A percentile compares a stretch with the other conserved stretches of the same genome.
Conservation (phyloP, 2,329 filamentous ascomycete species). For the Xylariales sp. region DNA sequence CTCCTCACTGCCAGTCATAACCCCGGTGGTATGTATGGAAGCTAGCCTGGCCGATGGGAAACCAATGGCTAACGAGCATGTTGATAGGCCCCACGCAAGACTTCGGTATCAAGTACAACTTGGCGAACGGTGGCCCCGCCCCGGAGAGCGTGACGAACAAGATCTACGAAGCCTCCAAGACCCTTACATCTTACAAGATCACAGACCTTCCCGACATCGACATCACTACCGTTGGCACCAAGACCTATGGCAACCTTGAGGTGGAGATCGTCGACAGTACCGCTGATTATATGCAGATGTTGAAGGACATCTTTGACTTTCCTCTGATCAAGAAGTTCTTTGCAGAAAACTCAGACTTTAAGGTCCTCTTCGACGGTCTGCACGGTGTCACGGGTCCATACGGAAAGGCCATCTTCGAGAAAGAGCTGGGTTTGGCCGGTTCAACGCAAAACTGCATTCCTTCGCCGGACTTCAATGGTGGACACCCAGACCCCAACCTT, state of each 20-base stretch:
- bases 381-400: slow-evolving; percentile 95
- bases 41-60: neutral
- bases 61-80: slow-evolving; percentile 8
- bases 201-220: slow-evolving; percentile 83
- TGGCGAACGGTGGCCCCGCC: slow-evolving; percentile 90
- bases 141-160: slow-evolving; percentile 97
- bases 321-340: slow-evolving; percentile 94
- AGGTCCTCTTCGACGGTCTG: slow-evolving; percentile 92
- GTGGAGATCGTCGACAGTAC: slow-evolving; percentile 95
- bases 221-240: slow-evolving; percentile 73
- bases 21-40: slow-evolving; percentile 69
- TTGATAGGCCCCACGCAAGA: slow-evolving; percentile 77
- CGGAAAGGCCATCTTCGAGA: slow-evolving; percentile 88
- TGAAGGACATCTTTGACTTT: slow-evolving; percentile 99
- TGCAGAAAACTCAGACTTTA: slow-evolving; percentile 81
- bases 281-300: slow-evolving; percentile 85
- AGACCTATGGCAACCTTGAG: slow-evolving; percentile 80
- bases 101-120: slow-evolving; percentile 99
- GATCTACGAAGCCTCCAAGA: slow-evolving; percentile 90
- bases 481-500: slow-evolving; percentile 96
- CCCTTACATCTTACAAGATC: slow-evolving; percentile 86
- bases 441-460: slow-evolving; percentile 88
- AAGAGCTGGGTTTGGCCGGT: slow-evolving; percentile 78
- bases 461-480: slow-evolving; percentile 91
- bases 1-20: slow-evolving; percentile 97